Percentiles rank a stretch among this genome's conserved stretches.
These are phyloP conservation scores for Circinella minor DNA, from an alignment of 371 early-diverging fungal species.

Conservation along the genomic window DNA sequence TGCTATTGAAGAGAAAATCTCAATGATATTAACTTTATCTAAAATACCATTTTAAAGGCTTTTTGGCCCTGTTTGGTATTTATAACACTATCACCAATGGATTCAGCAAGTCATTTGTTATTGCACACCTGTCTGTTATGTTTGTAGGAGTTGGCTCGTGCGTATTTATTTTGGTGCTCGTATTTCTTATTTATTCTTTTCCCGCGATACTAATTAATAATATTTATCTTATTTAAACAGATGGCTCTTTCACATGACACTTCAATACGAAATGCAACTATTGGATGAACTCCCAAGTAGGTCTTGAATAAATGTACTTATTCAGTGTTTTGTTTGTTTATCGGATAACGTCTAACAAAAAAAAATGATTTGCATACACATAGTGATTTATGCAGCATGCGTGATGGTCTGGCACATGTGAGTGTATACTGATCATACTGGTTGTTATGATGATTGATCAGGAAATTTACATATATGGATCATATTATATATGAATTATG, in stretches of 20 bases:
- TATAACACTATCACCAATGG: slow-evolving; percentile 49
- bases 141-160: slow-evolving; percentile 73
- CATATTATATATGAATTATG: slow-evolving; percentile 6
- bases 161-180: slow-evolving; percentile 18
- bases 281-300: slow-evolving; percentile 76
- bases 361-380: not conserved
- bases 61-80: slow-evolving; percentile 58
- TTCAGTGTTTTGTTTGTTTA: not conserved
- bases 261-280: slow-evolving; percentile 78
- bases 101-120: slow-evolving; percentile 56
- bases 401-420: slow-evolving; percentile 52
- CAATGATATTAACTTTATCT: no score
- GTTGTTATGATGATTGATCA: not conserved
- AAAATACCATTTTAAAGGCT: slow-evolving; percentile 20
- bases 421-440: slow-evolving; percentile 21
- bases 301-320: not conserved
- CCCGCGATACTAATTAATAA: not conserved
- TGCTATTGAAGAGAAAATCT: no score
- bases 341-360: not conserved
- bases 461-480: slow-evolving; percentile 34
- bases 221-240: slow-evolving; percentile 27
- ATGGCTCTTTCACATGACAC: slow-evolving; percentile 82
- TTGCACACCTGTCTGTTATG: slow-evolving; percentile 62
- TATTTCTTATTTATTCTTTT: not conserved
- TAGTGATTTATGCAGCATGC: slow-evolving; percentile 61